A percentile compares a stretch with the other conserved stretches of the same genome.
phyloP scores from a whole-genome alignment of 2,329 filamentous ascomycete genomes.

The Aspergillus sp. region DNA sequence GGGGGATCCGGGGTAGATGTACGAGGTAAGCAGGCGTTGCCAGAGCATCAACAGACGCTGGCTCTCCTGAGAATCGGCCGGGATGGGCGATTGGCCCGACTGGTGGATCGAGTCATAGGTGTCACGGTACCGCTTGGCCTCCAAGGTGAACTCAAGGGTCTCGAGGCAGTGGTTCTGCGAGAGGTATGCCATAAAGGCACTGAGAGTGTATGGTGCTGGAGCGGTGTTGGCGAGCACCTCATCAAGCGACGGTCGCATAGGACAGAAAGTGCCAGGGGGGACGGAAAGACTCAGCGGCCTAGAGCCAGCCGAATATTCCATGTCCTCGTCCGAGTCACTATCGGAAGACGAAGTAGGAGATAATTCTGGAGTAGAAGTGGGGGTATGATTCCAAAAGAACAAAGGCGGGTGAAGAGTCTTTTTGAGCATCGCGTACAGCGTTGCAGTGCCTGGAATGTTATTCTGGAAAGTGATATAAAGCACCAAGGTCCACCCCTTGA shows the following conservation, averaged over 20 bases:
- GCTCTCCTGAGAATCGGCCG: slow-evolving; percentile 52
- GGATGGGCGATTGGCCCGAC: slow-evolving; percentile 40
- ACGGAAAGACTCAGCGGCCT: slow-evolving; percentile 41
- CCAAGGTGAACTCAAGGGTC: slow-evolving; percentile 93
- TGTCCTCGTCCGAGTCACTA: slow-evolving; percentile 41
- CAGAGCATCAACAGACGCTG: slow-evolving; percentile 76
- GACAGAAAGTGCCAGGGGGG: slow-evolving; percentile 33
- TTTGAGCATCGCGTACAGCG: slow-evolving; percentile 29
- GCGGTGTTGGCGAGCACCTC: slow-evolving; percentile 87
- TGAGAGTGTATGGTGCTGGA: slow-evolving; percentile 81
- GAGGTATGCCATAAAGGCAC: slow-evolving; percentile 92
- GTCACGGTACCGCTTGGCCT: slow-evolving; percentile 77
- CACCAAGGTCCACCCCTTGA: background rate
- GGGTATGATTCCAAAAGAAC: slow-evolving; percentile 34
- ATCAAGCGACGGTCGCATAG: slow-evolving; percentile 66
- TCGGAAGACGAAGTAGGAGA: slow-evolving; percentile 38
- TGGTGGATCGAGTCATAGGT: slow-evolving; percentile 57
- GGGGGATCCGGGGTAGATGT: slow-evolving; percentile 79
- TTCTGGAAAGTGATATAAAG: background rate
- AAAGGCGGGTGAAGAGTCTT: slow-evolving; percentile 29
- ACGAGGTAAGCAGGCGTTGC: slow-evolving; percentile 82
- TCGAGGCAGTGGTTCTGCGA: slow-evolving; percentile 97
- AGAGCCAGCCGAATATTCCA: slow-evolving; percentile 35
- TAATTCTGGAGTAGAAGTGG: slow-evolving; percentile 41
- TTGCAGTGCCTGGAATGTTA: no score